Base-by-base conservation (phyloP, 495 filamentous ascomycete species). In the Podospora didyma region DNA sequence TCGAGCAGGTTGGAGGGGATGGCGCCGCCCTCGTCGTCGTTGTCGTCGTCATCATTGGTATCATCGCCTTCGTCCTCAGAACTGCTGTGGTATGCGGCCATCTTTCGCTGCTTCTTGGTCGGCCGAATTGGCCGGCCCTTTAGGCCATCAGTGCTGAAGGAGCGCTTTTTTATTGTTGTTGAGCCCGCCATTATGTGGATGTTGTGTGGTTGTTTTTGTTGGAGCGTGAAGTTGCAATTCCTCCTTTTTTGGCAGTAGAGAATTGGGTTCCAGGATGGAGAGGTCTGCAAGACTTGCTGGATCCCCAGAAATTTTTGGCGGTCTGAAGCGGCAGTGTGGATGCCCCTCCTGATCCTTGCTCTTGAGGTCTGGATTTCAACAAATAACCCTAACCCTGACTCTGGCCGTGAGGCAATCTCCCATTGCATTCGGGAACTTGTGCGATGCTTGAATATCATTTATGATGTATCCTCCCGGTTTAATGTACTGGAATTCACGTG, bases 71-170 rank as follows among this genome's bases (percentile, higher is more conserved):
- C 67, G 24, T 62, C 62, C 19, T 72, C 72, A 54, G 86, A 89
- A 64, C 82, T 83, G 77, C 87, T 89, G 80, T 91, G 82, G 72
- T 94, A 92, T 45, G 81, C 72, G 45, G 66, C 72, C 61, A 87
- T 81, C 73, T 88, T 85, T 63, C 83, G 85, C 66, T 90, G 82
- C 69, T 89, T 90, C 72, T 88, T 89, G 37, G 74, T 72, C 3
- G 86, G 84, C 20, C 79, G 74, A 34, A 73, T 16, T 71, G 49
- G 69, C 63, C 80, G 82, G 46, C 77, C 75, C 61, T 81, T 81
- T 45, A 81, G 75, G 55, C 75, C 78, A 24, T 86, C 78, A 41
- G 81, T 77, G 51, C 81, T 77, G 50, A 65, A 63, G 14, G 61
- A 50, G 17, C 67, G 65, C 61, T 71, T 73, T 41, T 66, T 68